phyloP scores from a whole-genome alignment of 768 basidiomycete genomes.

The Tubosaeta sp. region DNA sequence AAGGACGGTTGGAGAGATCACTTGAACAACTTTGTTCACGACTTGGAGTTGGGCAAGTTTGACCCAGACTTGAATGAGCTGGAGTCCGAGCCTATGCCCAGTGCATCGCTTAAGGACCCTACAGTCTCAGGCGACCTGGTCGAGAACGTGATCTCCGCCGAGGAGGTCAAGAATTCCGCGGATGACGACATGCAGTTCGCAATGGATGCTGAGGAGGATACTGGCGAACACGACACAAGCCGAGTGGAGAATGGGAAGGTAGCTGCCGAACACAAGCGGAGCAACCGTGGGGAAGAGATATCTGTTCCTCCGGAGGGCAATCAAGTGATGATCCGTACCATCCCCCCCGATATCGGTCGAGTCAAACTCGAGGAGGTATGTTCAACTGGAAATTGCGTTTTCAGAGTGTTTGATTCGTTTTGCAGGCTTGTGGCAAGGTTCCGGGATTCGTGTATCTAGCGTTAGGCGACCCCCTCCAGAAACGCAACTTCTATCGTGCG shows the following conservation, averaged over 20 bases:
- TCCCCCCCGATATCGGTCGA: slow-evolving; percentile 89
- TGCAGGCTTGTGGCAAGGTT: slow-evolving; percentile 68
- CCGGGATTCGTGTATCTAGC: slow-evolving; percentile 87
- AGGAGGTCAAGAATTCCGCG: slow-evolving; percentile 51
- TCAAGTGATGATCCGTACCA: slow-evolving; percentile 92
- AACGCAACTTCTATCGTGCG: slow-evolving; percentile 90
- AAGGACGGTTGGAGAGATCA: slow-evolving; percentile 83
- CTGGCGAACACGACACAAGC: slow-evolving; percentile 52
- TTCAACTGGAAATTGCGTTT: slow-evolving; percentile 3
- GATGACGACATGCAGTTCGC: slow-evolving; percentile 78
- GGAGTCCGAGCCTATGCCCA: slow-evolving; percentile 49
- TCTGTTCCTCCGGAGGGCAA: slow-evolving; percentile 74
- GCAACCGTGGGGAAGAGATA: slow-evolving; percentile 65
- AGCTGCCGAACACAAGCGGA: slow-evolving; percentile 40
- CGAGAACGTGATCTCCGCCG: slow-evolving; percentile 33
- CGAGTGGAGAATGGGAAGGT: slow-evolving; percentile 61
- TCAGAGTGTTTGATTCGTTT: slow-evolving; percentile 5
- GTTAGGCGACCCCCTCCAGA: slow-evolving; percentile 87
- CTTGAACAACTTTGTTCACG: slow-evolving; percentile 66
- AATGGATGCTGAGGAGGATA: slow-evolving; percentile 69
- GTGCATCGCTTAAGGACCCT: slow-evolving; percentile 52
- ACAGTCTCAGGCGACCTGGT: slow-evolving; percentile 33
- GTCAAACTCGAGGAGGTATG: slow-evolving; percentile 85
- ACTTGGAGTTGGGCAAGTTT: slow-evolving; percentile 81
- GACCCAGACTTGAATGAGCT: slow-evolving; percentile 71